These are phyloP conservation scores for Thermothelomyces thermophilus DNA, from an alignment of 2,329 filamentous ascomycete species.

Conservation along the genomic window DNA sequence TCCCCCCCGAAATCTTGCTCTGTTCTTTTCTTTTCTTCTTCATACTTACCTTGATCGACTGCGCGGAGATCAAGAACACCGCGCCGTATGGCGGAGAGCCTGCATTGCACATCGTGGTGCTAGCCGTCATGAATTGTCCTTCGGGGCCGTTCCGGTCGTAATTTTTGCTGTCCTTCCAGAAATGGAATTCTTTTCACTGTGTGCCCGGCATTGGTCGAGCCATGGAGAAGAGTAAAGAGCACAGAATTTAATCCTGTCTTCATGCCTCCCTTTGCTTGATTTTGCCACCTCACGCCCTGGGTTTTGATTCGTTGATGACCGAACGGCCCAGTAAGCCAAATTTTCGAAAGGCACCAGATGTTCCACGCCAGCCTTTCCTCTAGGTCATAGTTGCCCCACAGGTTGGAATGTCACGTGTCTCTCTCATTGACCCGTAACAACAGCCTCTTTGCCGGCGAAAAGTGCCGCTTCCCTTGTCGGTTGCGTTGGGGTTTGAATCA, in stretches of 20 bases:
- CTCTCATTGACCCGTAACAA: too few species aligned
- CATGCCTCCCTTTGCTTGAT: too few species aligned
- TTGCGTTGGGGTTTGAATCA: neutral
- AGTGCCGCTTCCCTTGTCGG: too few species aligned
- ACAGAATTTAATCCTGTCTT: too few species aligned
- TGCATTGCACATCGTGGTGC: slow-evolving; percentile 20
- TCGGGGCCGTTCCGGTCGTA: slow-evolving; percentile 18
- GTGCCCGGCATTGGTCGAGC: slow-evolving; percentile 14
- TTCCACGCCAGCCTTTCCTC: too few species aligned
- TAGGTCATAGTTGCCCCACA: too few species aligned
- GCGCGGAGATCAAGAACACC: slow-evolving; percentile 16
- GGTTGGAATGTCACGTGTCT: too few species aligned
- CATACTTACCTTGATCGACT: slow-evolving; percentile 21
- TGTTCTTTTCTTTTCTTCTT: slow-evolving; percentile 18
- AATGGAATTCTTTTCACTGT: slow-evolving; percentile 17
- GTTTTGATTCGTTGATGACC: too few species aligned
- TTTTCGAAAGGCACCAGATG: too few species aligned
- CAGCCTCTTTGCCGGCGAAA: too few species aligned
- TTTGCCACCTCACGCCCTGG: too few species aligned
- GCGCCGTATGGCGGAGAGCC: slow-evolving; percentile 15
- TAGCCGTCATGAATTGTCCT: slow-evolving; percentile 18
- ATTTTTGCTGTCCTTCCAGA: slow-evolving; percentile 18
- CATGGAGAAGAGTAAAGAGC: slow-evolving; percentile 18
- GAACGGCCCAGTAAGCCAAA: too few species aligned
- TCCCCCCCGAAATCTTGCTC: slow-evolving; percentile 7